Conservation (phyloP, 768 basidiomycete species). For the Fomitopsis pulvina region DNA sequence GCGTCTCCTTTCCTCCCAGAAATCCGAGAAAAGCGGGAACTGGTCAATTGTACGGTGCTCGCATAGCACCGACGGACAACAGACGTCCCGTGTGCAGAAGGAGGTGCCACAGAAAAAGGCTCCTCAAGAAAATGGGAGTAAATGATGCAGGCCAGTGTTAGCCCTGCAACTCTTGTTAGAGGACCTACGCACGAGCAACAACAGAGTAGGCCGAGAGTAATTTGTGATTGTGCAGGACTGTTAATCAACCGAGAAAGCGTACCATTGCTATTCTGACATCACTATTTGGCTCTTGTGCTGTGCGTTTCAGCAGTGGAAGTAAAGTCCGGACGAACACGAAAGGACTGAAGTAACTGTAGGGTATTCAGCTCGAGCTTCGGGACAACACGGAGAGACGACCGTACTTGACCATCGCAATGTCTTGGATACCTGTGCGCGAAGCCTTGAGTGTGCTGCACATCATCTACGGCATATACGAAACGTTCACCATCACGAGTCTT, state of each 20-base stretch:
- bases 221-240: no score
- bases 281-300: conserved; percentile 17
- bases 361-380: neutral
- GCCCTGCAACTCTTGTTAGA: no score
- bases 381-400: neutral
- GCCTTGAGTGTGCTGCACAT: neutral
- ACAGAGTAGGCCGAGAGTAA: no score
- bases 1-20: no score
- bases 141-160: no score
- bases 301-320: conserved; percentile 25
- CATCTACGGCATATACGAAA: neutral
- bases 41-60: no score
- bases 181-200: no score
- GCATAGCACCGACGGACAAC: no score
- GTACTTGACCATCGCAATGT: conserved; percentile 36
- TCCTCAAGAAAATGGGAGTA: no score
- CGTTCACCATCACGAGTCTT: conserved; percentile 5
- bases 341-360: conserved; percentile 22
- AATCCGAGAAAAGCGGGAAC: no score
- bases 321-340: conserved; percentile 24
- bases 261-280: conserved; percentile 29
- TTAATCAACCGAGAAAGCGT: conserved; percentile 1
- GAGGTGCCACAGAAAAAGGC: no score
- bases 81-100: no score
- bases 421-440: conserved; percentile 26